Evolutionary conservation across 345 rosid genomes (phyloP), one percentile per base, ranked within the genome.

Genomic region (Aegle marmelos): DNA sequence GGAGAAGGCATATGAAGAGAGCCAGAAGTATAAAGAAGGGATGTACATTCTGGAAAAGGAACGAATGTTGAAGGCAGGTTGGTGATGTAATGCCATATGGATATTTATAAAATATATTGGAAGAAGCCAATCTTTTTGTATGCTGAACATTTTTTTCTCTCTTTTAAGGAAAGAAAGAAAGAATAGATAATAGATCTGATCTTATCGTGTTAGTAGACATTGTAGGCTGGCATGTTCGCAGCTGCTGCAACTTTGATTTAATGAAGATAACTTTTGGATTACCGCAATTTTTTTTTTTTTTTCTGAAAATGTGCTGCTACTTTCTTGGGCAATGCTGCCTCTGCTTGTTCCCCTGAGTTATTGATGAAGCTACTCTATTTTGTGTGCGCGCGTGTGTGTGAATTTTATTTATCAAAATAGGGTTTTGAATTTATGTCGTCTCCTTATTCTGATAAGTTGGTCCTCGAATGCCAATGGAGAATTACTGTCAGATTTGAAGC

Each of bases 1-100:
- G 90, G 88, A 85, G 84, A 87, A 83, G 67, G 88, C 87, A 10
- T 83, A 62, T 59, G 88, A 83, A 59, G 90, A 87, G 69, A 79
- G 83, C 50, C 86, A 83, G 63, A 83, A 81, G 71, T 85, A 75
- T 59, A 87, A 87, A 64, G 90, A 87, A 75, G 84, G 90, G 62
- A 73, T 77, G 80, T 87, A 71, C 80, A 77, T 87, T 71, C 85
- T 87, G 73, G 90, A 85, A 72, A 85, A 83, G 76, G 86, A 83
- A 70, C 79, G 86, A 62, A 72, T 78, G 82, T 31, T 77, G 73
- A 82, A 82, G 80, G 83, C 74, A 19, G 88, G 85, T 70, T 80
- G 87, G 84, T 86, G 86, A 84, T 73, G 83, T 86, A 83, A 84
- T 73, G 72, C 77, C 68, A 14, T 7, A 8, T 31, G 53, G 19